These are phyloP conservation scores for Ceratopteris richardii DNA, from an alignment of 75 land plant species.

Conservation along the genomic window DNA sequence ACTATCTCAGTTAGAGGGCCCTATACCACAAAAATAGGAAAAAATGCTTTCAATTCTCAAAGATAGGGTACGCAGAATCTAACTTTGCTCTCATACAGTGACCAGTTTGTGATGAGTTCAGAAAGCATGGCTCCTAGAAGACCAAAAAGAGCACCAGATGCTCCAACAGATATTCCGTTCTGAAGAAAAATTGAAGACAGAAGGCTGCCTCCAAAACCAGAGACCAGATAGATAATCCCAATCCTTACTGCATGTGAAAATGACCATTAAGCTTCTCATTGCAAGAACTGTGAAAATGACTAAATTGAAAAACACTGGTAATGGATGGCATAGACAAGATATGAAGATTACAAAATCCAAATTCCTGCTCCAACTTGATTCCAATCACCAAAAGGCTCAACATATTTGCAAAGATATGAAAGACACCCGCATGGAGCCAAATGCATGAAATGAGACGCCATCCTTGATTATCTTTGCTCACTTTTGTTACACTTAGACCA, in stretches of 20 bases:
- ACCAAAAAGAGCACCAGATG: slow-evolving; percentile 85
- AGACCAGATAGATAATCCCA: slow-evolving; percentile 51
- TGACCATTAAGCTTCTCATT: no score
- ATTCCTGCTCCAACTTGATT: slow-evolving; percentile 74
- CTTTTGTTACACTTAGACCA: slow-evolving; percentile 45
- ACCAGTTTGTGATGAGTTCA: slow-evolving; percentile 66
- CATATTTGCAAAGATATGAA: slow-evolving; percentile 88
- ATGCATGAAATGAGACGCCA: slow-evolving; percentile 84
- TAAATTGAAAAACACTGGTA: no score
- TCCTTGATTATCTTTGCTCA: slow-evolving; percentile 52
- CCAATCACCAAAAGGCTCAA: slow-evolving; percentile 77
- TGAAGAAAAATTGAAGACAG: slow-evolving; percentile 55
- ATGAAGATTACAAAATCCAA: slow-evolving; percentile 61
- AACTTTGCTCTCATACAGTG: slow-evolving; percentile 51
- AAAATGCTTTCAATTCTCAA: no score
- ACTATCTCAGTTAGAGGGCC: no score
- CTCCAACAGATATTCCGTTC: slow-evolving; percentile 64
- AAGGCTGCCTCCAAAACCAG: slow-evolving; percentile 74
- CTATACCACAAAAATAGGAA: no score
- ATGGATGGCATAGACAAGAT: neutral
- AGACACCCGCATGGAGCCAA: slow-evolving; percentile 93
- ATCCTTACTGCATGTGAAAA: slow-evolving; percentile 32
- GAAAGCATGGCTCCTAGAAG: slow-evolving; percentile 82
- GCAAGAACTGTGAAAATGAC: no score
- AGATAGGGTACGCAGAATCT: neutral